Evolutionary conservation across 2,329 filamentous ascomycete species (phyloP).

Genomic region (Neopestalotiopsis sp.): DNA sequence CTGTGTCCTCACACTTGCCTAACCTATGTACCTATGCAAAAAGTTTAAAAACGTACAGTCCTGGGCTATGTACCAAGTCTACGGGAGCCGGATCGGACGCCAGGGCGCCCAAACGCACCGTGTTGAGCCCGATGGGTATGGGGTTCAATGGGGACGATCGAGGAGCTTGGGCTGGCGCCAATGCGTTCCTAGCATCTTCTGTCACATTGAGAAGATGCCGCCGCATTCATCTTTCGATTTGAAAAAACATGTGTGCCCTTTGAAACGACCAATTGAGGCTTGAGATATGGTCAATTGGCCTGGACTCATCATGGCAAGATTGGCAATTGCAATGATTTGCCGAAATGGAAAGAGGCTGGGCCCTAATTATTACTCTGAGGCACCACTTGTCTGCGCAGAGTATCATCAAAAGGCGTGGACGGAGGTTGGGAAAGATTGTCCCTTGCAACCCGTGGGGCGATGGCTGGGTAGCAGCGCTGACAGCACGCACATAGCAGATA

Average conservation of each 20-base stretch:
- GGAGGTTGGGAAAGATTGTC: constrained; percentile 13
- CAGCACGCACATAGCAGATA: background rate
- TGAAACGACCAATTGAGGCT: background rate
- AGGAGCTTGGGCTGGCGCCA: constrained; percentile 9
- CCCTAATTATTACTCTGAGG: background rate
- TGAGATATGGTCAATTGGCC: background rate
- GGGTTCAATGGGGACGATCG: background rate
- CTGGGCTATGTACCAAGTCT: background rate
- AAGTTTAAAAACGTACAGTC: background rate
- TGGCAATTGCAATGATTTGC: background rate
- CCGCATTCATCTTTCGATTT: background rate
- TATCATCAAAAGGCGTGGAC: background rate
- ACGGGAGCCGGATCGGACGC: background rate
- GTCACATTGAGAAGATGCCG: background rate
- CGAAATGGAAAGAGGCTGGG: constrained; percentile 3
- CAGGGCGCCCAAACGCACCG: background rate
- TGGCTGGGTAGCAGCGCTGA: constrained; percentile 22
- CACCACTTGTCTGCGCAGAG: background rate
- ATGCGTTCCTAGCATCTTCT: background rate
- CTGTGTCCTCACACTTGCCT: background rate
- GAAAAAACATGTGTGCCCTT: background rate
- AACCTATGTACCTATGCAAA: background rate
- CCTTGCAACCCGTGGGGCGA: background rate
- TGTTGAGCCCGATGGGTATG: constrained; percentile 1
- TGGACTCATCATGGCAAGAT: background rate